Conservation (phyloP, 106 monocot species). For the Allium sativum region DNA sequence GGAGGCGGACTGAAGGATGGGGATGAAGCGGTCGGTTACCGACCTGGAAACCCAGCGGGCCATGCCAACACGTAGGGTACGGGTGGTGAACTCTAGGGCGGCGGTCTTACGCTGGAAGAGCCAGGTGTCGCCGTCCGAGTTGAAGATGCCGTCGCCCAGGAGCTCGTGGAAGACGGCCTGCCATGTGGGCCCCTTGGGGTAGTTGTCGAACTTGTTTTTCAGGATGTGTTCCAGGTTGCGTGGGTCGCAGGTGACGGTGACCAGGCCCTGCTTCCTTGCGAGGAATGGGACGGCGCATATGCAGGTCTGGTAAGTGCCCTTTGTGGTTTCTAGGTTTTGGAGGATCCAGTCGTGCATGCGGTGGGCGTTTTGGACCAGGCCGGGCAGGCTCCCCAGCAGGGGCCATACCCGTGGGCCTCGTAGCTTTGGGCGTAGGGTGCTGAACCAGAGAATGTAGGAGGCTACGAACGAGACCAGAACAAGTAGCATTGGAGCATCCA, state of each 20-base stretch:
- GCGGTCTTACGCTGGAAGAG: slow-evolving; percentile 77
- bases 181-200: slow-evolving; percentile 82
- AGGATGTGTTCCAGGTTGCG: slow-evolving; percentile 81
- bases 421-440: slow-evolving; percentile 18
- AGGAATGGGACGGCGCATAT: slow-evolving; percentile 37
- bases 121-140: slow-evolving; percentile 80
- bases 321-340: slow-evolving; percentile 36
- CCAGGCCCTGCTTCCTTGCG: slow-evolving; percentile 38
- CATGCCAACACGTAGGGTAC: slow-evolving; percentile 81
- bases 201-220: slow-evolving; percentile 70
- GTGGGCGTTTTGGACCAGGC: slow-evolving; percentile 27
- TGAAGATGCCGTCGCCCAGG: slow-evolving; percentile 88
- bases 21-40: slow-evolving; percentile 42
- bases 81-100: slow-evolving; percentile 84
- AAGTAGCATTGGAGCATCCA: neutral
- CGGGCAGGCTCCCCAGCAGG: slow-evolving; percentile 46
- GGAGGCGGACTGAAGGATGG: slow-evolving; percentile 26
- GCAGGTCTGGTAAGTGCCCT: slow-evolving; percentile 71
- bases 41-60: slow-evolving; percentile 58
- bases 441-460: slow-evolving; percentile 46
- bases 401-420: slow-evolving; percentile 53
- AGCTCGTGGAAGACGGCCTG: slow-evolving; percentile 78
- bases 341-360: slow-evolving; percentile 66
- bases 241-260: slow-evolving; percentile 80
- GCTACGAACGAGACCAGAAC: slow-evolving; percentile 10